Conservation (phyloP, 2,329 filamentous ascomycete genomes). For the Epichloe bromicola region DNA sequence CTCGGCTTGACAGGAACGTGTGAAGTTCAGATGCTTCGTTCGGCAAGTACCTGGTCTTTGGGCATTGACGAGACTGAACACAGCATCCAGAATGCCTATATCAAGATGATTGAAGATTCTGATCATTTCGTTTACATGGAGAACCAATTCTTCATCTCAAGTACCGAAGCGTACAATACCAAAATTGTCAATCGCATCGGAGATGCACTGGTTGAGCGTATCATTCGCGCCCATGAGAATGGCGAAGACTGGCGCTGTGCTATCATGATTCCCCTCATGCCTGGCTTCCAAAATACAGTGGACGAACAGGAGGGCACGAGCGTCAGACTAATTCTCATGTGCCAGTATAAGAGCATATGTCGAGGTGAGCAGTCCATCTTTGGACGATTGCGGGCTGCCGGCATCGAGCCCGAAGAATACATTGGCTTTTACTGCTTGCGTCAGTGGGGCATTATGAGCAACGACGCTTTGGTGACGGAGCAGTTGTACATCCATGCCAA, state of each 20-base stretch:
- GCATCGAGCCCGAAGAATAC: constrained; percentile 88
- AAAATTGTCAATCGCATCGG: constrained; percentile 89
- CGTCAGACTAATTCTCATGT: constrained; percentile 90
- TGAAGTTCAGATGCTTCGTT: constrained; percentile 90
- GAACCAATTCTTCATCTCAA: constrained; percentile 97
- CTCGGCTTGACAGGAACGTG: constrained; percentile 87
- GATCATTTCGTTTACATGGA: constrained; percentile 98
- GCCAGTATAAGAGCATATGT: constrained; percentile 92
- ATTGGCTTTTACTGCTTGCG: constrained; percentile 90
- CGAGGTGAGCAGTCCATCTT: constrained; percentile 88
- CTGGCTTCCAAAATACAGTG: constrained; percentile 96
- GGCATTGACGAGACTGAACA: constrained; percentile 80
- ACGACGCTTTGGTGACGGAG: constrained; percentile 77
- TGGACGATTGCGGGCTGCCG: constrained; percentile 61
- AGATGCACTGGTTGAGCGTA: constrained; percentile 85
- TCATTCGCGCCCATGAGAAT: constrained; percentile 70
- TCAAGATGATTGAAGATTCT: constrained; percentile 87
- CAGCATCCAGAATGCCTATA: constrained; percentile 91
- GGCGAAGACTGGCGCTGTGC: constrained; percentile 83
- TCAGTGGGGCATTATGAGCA: constrained; percentile 83
- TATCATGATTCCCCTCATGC: constrained; percentile 87
- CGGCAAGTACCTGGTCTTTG: constrained; percentile 81
- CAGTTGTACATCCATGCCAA: constrained; percentile 98
- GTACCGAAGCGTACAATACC: constrained; percentile 74
- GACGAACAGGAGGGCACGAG: constrained; percentile 89